phyloP scores from a whole-genome alignment of 164 flowering plant genomes.

The Macadamia tetraphylla region DNA sequence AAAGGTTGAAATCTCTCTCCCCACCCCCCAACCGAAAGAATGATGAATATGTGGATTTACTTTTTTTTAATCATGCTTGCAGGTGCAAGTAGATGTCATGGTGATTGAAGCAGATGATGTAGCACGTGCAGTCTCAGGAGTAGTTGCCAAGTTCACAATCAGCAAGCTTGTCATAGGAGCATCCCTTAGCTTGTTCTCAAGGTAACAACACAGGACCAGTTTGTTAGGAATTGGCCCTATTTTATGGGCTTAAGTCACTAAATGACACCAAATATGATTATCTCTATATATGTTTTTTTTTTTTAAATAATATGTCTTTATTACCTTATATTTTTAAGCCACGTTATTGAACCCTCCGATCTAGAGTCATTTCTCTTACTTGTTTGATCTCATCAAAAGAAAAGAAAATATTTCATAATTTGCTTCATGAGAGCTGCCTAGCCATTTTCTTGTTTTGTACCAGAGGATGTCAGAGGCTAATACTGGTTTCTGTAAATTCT shows the following conservation, averaged over 20 bases:
- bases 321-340: background rate
- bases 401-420: background rate
- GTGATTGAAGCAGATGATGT: conserved; percentile 75
- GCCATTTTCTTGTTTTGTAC: too few species aligned
- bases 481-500: too few species aligned
- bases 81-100: conserved; percentile 61
- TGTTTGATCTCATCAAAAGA: too few species aligned
- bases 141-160: conserved; percentile 32
- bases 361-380: background rate
- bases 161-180: conserved; percentile 71
- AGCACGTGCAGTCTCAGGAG: conserved; percentile 48
- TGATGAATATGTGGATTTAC: conserved; percentile 6
- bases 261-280: background rate
- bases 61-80: conserved; percentile 8
- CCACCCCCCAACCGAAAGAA: background rate
- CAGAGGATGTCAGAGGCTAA: too few species aligned
- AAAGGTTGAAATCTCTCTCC: conserved; percentile 36
- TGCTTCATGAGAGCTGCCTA: background rate
- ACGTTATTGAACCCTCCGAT: background rate
- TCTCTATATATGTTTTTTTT: background rate
- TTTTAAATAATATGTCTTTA: background rate
- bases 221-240: background rate
- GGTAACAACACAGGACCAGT: conserved; percentile 32
- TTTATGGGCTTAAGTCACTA: background rate
- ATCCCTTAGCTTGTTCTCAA: conserved; percentile 45